A percentile compares a stretch with the other conserved stretches of the same genome.
Conservation (phyloP, 1,284 basidiomycete genomes). For the Trichosporon faecale region DNA sequence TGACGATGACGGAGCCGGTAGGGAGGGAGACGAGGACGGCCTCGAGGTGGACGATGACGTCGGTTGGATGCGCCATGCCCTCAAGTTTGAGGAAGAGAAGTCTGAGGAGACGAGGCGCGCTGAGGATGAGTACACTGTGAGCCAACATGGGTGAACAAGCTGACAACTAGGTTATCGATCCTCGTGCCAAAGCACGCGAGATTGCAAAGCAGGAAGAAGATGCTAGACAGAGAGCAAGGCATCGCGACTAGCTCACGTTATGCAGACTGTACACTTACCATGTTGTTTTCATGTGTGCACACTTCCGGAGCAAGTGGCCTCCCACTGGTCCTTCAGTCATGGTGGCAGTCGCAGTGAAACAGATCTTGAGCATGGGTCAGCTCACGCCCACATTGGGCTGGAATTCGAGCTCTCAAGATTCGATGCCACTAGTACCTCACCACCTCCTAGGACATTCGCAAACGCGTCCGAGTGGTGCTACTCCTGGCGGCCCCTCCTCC, state of each 20-base stretch:
- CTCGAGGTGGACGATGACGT: constrained; percentile 78
- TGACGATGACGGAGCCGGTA: constrained; percentile 25
- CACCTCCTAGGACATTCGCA: no score
- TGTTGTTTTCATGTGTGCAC: no score
- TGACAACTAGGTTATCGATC: constrained; percentile 49
- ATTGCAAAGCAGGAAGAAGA: constrained; percentile 31
- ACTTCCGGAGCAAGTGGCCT: no score
- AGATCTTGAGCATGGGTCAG: no score
- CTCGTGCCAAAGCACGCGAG: constrained; percentile 47
- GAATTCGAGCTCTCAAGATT: no score
- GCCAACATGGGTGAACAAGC: constrained; percentile 18
- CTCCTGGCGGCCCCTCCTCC: no score
- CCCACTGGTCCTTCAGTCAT: no score
- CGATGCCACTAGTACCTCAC: no score
- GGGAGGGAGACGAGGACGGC: constrained; percentile 27
- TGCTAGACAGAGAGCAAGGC: constrained; percentile 14
- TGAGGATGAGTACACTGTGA: constrained; percentile 85
- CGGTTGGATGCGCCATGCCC: constrained; percentile 70
- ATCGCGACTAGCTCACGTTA: neutral
- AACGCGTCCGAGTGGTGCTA: no score
- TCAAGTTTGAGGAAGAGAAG: constrained; percentile 76
- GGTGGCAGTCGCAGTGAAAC: no score
- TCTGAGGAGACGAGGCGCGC: constrained; percentile 66
- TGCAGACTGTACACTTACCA: neutral
- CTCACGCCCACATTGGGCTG: no score